Evolutionary conservation across 148 eudicot genomes (phyloP), one percentile per base, ranked within the genome.

Genomic region (Rhododendron griersonianum): DNA sequence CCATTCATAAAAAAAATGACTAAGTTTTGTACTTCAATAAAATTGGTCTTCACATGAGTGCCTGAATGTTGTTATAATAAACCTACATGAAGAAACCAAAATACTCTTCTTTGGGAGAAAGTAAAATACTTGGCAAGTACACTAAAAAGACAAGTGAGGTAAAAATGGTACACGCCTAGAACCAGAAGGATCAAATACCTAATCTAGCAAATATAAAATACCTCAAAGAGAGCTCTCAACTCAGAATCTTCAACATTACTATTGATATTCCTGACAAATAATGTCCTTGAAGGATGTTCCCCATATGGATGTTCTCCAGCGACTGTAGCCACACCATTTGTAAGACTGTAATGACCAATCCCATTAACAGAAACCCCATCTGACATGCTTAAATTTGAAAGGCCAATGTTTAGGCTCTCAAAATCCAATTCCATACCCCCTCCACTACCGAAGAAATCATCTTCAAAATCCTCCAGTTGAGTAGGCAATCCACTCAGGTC

Each of bases 251-350:
- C 94, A 51, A 92, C 93, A 25, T 91, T 92, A 39, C 94, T 92
- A 78, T 91, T 92, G 47, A 92, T 92, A 82, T 92, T 92, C 71
- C 93, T 85, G 37, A 92, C 93, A 76, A 92, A 92, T 82, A 92
- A 84, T 23, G 94, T 92, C 91, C 94, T 90, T 21, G 94, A 92
- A 84, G 94, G 94, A 87, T 91, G 94, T 83, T 92, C 94, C 41
- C 94, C 94, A 85, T 91, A 92, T 28, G 94, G 94, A 81, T 92
- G 94, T 86, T 92, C 94, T 37, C 94, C 93, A 41, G 89, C 88
- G 87, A 91, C 88, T 30, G 92, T 85, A 37, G 88, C 87, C 82
- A 51, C 88, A 30, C 91, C 86, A 85, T 91, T 92, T 63, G 85
- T 79, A 83, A 89, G 81, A 77, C 90, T 87, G 69, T 79, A 90